A percentile compares a stretch with the other conserved stretches of the same genome.
phyloP scores from a whole-genome alignment of 768 basidiomycete species.

The Hebeloma cylindrosporum region DNA sequence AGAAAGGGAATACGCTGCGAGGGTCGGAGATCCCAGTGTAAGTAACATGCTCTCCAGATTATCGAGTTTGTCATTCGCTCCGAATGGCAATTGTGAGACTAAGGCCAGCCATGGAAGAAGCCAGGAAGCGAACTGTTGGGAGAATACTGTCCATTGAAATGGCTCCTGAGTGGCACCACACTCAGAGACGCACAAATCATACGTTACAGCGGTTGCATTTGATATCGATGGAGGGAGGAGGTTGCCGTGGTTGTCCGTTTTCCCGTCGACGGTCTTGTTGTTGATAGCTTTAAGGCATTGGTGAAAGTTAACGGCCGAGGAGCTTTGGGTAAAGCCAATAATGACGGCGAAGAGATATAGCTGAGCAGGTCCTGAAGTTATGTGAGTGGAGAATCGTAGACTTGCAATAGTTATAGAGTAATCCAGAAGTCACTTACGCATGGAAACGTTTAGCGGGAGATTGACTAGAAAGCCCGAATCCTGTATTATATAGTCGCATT shows the following conservation, averaged over 20 bases:
- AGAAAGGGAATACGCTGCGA: constrained; percentile 46
- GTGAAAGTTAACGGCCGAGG: no score
- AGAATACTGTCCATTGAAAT: constrained; percentile 34
- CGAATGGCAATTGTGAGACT: constrained; percentile 51
- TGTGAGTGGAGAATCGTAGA: no score
- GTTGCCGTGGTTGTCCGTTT: constrained; percentile 27
- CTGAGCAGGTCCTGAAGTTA: no score
- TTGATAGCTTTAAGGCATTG: constrained; percentile 4
- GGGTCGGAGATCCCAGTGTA: constrained; percentile 43
- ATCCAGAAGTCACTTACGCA: no score
- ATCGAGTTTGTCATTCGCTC: constrained; percentile 37
- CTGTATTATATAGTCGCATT: no score
- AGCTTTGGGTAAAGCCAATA: no score
- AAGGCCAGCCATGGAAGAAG: constrained; percentile 49
- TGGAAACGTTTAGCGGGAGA: no score
- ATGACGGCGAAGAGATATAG: no score
- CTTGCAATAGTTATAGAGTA: no score
- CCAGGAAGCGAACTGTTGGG: constrained; percentile 44
- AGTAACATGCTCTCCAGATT: constrained; percentile 43
- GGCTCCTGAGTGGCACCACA: constrained; percentile 28
- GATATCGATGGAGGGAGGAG: constrained; percentile 19
- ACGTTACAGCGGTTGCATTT: constrained; percentile 30
- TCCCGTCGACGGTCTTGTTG: constrained; percentile 6
- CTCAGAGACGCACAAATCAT: constrained; percentile 26
- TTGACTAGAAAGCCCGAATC: no score